Evolutionary conservation across 2,329 filamentous ascomycete species (phyloP).

Genomic region (Lecanoromycetidae sp.): DNA sequence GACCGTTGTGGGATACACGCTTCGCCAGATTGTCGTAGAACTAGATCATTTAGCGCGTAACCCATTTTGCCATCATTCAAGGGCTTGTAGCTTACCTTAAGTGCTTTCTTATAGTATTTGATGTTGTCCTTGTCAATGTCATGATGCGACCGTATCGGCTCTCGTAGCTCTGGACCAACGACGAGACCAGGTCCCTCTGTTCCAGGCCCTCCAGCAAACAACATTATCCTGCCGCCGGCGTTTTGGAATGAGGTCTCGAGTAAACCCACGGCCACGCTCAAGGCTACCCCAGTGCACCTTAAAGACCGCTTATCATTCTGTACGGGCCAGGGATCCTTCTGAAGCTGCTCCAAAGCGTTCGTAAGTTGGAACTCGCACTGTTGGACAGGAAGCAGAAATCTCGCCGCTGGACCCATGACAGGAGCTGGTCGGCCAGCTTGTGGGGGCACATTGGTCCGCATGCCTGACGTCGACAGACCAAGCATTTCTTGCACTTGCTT

Average conservation of each 20-base stretch:
- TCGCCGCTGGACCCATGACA: slow-evolving; percentile 66
- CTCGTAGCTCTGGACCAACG: slow-evolving; percentile 85
- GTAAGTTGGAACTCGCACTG: slow-evolving; percentile 97
- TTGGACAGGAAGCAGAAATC: slow-evolving; percentile 87
- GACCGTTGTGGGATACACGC: slow-evolving; percentile 87
- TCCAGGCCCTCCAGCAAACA: slow-evolving; percentile 87
- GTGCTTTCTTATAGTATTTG: slow-evolving; percentile 98
- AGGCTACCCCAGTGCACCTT: slow-evolving; percentile 88
- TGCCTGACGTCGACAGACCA: slow-evolving; percentile 58
- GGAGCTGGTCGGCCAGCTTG: slow-evolving; percentile 62
- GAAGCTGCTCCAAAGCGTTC: slow-evolving; percentile 85
- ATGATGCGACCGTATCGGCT: slow-evolving; percentile 95
- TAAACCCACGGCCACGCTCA: slow-evolving; percentile 85
- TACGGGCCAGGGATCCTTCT: slow-evolving; percentile 96
- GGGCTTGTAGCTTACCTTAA: slow-evolving; percentile 55
- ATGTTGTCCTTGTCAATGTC: slow-evolving; percentile 98
- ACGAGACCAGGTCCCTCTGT: slow-evolving; percentile 96
- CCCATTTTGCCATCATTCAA: not conserved
- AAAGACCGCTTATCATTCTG: slow-evolving; percentile 82
- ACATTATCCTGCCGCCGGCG: slow-evolving; percentile 87
- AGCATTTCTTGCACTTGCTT: slow-evolving; percentile 99
- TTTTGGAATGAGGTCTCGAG: slow-evolving; percentile 94
- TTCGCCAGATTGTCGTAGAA: slow-evolving; percentile 95
- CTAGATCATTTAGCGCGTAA: slow-evolving; percentile 32
- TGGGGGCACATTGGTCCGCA: slow-evolving; percentile 61